Evolutionary conservation across 495 filamentous ascomycete species (phyloP), one percentile per base, ranked within the genome.

Genomic region (Podospora conica): DNA sequence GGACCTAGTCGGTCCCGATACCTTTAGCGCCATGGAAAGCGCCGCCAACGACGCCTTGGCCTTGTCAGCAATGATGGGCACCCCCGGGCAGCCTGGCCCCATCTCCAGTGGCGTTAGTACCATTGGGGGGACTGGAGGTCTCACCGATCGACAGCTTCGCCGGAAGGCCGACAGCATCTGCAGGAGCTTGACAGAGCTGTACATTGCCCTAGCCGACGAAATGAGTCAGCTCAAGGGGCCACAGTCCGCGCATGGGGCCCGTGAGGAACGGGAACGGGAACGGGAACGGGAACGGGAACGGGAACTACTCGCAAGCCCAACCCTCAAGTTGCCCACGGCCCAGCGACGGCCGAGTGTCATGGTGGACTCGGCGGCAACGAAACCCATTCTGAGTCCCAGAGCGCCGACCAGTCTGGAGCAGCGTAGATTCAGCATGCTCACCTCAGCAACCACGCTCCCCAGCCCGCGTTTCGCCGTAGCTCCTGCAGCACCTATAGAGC

Each of bases 151-250:
- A 58, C 90, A 93, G 69, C 83, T 97, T 28, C 86, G 91, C 53
- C 86, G 94, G 64, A 98, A 96, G 74, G 91, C 91, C 28, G 95
- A 98, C 73, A 93, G 89, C 71, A 85, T 98, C 75, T 98, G 96
- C 77, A 86, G 95, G 58, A 93, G 90, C 69, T 77, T 98, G 64
- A 98, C 95, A 2, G 95, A 98, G 71, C 82, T 98, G 23, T 96
- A 91, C 72, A 84, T 98, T 53, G 91, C 92, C 18, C 79, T 98
- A 55, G 89, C 90, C 60, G 89, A 92, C 64, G 82, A 79, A 61
- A 68, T 74, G 59, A 63, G 66, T 55, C 76, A 75, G 56, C 65
- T 65, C 10, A 80, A 77, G 58, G 55, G 72, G 22, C 70, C 72
- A 54, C 80, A 76, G 54, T 63, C 74, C 29, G 69, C 78, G 15